A percentile compares a stretch with the other conserved stretches of the same genome.
Conservation (phyloP, 345 rosid genomes). For the Fremontodendron californicum region DNA sequence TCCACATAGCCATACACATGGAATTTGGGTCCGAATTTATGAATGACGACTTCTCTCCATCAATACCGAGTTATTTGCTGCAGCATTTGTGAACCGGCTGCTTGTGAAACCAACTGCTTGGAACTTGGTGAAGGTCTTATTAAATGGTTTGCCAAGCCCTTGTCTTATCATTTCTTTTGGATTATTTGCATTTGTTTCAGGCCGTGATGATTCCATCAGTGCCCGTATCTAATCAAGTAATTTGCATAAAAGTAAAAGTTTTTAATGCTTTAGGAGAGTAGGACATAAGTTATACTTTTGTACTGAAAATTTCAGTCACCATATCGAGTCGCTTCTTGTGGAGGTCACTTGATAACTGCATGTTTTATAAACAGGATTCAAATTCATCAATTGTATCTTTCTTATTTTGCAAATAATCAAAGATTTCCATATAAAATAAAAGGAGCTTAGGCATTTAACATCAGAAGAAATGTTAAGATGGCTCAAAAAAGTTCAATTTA, state of each 20-base stretch:
- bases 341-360: too few species aligned
- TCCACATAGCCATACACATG: neutral
- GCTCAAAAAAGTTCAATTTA: neutral
- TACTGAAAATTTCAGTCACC: constrained; percentile 41
- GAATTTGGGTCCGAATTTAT: constrained; percentile 11
- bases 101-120: constrained; percentile 66
- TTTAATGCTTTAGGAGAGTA: constrained; percentile 12
- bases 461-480: neutral
- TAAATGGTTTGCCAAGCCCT: constrained; percentile 50
- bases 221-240: constrained; percentile 48
- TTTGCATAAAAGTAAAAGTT: constrained; percentile 3
- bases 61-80: constrained; percentile 80
- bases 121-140: constrained; percentile 75
- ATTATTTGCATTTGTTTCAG: constrained; percentile 44
- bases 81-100: constrained; percentile 64
- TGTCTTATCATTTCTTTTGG: constrained; percentile 57
- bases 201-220: constrained; percentile 56
- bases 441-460: neutral
- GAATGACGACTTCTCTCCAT: constrained; percentile 16
- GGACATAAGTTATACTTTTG: neutral
- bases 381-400: neutral
- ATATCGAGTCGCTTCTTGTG: constrained; percentile 74
- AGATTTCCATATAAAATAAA: neutral
- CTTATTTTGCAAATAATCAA: neutral
- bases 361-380: too few species aligned